Base-by-base conservation (phyloP, 495 filamentous ascomycete species). In the Physcia stellaris region DNA sequence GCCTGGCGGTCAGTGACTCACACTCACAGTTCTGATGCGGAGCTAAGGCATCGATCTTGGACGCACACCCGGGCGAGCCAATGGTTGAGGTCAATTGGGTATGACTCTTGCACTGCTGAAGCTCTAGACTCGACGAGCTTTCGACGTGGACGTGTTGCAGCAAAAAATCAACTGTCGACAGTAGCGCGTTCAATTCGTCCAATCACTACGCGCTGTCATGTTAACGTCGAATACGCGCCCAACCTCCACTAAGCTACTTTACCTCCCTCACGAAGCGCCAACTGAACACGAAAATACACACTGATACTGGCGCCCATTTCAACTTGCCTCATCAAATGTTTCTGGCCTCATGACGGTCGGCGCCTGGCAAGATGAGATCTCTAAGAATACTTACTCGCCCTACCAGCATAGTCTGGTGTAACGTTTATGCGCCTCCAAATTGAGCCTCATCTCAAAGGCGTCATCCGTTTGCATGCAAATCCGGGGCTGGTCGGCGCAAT, bases 321-420 rank as follows among this genome's bases (percentile, higher is more conserved):
- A 33, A 19, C 32, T 29, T 26, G 15, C n/a, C 33, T 32, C 24
- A 6, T 16, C 19, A 23, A 24, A 15, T 38, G 26, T 42, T 11
- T 38, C 19, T 18, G 6, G 21, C 35, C 17, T 39, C 45, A 45
- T 41, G 41, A 32, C 45, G 46, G 46, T 24, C 20, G 34, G 46
- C 46, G 46, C 42, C 19, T 49, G 46, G 32, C 34, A 37, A 45
- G 27, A 27, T 35, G 20, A 45, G 39, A 30, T 30, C 18, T 20
- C 10, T 1, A 12, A 7, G 31, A 24, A 20, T 11, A 17, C 18
- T 13, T 12, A 20, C 17, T 21, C 17, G 38, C 28, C 21, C 38
- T 21, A 33, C 15, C n/a, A n/a, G 2, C 20, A 17, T 13, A 9
- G 13, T 7, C 16, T 13, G 2, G 0, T 37, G 2, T 5, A 22